Percentiles rank a stretch among this genome's conserved stretches.
Conservation (phyloP, 805 yeast species). For the Jamesozyma lodderae region DNA sequence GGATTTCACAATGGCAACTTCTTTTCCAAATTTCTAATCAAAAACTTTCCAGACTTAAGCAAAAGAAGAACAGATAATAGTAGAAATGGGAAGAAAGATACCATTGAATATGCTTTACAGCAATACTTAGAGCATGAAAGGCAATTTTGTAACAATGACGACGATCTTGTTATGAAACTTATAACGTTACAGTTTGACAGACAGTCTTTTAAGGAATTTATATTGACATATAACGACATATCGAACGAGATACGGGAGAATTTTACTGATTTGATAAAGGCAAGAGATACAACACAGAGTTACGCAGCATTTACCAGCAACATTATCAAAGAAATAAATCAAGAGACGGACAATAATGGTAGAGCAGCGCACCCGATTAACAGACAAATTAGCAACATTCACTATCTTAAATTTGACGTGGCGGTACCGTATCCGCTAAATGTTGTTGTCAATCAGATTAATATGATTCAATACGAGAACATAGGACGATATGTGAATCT, state of each 20-base stretch:
- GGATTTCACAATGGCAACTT: conserved; percentile 24
- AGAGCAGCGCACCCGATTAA: background rate
- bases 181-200: conserved; percentile 35
- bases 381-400: conserved; percentile 31
- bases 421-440: conserved; percentile 84
- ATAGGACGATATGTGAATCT: conserved; percentile 62
- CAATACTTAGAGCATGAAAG: conserved; percentile 23
- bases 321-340: background rate
- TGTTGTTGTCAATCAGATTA: conserved; percentile 59
- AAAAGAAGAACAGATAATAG: conserved; percentile 20
- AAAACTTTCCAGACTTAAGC: conserved; percentile 21
- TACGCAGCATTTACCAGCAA: background rate
- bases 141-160: conserved; percentile 1
- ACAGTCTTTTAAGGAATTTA: conserved; percentile 16
- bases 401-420: conserved; percentile 46
- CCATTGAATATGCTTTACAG: conserved; percentile 21
- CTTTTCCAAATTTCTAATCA: conserved; percentile 15
- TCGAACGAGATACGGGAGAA: conserved; percentile 1
- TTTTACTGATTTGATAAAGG: conserved; percentile 1
- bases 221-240: conserved; percentile 11
- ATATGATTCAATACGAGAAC: conserved; percentile 68
- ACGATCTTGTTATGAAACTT: conserved; percentile 21
- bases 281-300: background rate
- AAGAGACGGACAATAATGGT: background rate
- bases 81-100: conserved; percentile 16